Evolutionary conservation across 2,329 filamentous ascomycete genomes (phyloP).

Genomic region (Conoideocrella luteorostrata): DNA sequence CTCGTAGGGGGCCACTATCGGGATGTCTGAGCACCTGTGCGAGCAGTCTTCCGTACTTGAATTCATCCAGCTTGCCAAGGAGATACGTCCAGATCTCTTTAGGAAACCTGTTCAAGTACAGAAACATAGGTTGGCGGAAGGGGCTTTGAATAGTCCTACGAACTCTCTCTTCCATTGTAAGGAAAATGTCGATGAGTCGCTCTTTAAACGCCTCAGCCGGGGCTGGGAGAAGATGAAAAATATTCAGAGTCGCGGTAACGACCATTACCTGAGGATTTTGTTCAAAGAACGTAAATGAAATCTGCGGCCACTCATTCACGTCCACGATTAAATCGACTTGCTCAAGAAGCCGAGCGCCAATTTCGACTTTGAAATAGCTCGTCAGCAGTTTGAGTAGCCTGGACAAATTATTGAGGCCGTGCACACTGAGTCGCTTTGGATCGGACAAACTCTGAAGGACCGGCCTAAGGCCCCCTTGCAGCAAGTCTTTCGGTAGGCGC

Average conservation of each 20-base stretch:
- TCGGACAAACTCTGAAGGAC: conserved; percentile 97
- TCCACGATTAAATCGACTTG: conserved; percentile 91
- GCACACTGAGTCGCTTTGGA: conserved; percentile 79
- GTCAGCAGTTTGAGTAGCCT: conserved; percentile 85
- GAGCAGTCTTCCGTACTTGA: conserved; percentile 84
- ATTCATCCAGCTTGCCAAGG: conserved; percentile 70
- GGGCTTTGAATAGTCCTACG: conserved; percentile 85
- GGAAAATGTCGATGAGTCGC: conserved; percentile 79
- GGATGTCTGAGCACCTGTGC: conserved; percentile 76
- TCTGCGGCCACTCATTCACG: conserved; percentile 70
- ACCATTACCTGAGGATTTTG: conserved; percentile 91
- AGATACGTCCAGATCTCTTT: conserved; percentile 81
- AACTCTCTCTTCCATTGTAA: conserved; percentile 79
- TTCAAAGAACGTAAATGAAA: conserved; percentile 91
- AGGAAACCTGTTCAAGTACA: conserved; percentile 89
- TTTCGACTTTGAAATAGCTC: conserved; percentile 99
- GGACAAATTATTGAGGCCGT: conserved; percentile 85
- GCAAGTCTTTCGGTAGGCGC: conserved; percentile 88
- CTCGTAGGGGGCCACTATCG: conserved; percentile 67
- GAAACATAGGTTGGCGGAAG: conserved; percentile 83
- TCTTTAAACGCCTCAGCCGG: conserved; percentile 90
- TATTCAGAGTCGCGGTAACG: conserved; percentile 88
- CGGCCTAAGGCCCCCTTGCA: conserved; percentile 88
- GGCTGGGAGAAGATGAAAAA: conserved; percentile 90
- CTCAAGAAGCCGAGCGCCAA: conserved; percentile 85